These are phyloP conservation scores for Vaucheria bursata DNA, from an alignment of 352 stramenopile species.

Conservation along the genomic window DNA sequence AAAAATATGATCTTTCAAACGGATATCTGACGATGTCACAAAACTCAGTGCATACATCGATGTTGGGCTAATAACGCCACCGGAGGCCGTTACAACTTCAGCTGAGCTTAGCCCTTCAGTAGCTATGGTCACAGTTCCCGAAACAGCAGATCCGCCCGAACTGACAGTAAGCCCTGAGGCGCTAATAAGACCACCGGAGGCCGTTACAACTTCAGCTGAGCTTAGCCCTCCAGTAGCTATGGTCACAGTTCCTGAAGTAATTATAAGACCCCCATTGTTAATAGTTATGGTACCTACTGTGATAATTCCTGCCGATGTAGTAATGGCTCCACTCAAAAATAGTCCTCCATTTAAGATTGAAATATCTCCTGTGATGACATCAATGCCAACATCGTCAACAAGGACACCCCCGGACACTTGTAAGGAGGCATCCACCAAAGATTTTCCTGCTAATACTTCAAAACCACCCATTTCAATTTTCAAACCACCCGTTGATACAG, in stretches of 20 bases:
- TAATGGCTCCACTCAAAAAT: background rate
- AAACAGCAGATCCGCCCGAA: background rate
- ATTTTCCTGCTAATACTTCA: too few relatives aligned
- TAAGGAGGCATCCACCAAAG: too few relatives aligned
- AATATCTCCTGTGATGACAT: background rate
- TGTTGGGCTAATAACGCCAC: background rate
- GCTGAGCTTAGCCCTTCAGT: background rate
- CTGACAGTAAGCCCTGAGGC: background rate
- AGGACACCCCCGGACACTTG: too few relatives aligned
- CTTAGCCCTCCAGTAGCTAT: background rate
- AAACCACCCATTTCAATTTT: background rate
- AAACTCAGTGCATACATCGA: background rate
- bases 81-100: background rate
- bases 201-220: background rate
- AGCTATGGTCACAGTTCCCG: background rate
- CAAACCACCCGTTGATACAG: background rate
- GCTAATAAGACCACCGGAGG: background rate
- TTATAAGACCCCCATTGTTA: background rate
- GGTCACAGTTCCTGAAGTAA: background rate
- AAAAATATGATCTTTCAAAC: constrained; percentile 27
- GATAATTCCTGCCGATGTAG: background rate
- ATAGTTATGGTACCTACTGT: background rate
- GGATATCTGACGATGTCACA: constrained; percentile 9
- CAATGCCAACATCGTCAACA: too few relatives aligned
- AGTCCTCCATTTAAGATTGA: background rate